These are phyloP conservation scores for Davidsoniella eucalypti DNA, from an alignment of 2,329 filamentous ascomycete species.

Conservation along the genomic window DNA sequence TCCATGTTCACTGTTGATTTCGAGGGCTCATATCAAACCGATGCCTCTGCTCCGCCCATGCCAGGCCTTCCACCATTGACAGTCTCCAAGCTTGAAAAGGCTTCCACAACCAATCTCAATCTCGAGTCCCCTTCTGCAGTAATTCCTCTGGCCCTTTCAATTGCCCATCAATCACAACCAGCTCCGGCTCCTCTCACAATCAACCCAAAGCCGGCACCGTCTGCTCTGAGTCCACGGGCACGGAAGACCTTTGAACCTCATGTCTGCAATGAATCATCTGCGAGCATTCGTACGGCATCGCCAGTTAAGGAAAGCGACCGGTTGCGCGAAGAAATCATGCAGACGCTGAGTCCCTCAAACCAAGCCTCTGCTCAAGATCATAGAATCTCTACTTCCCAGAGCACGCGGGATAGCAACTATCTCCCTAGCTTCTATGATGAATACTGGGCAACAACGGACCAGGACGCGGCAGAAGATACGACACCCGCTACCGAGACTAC, in stretches of 20 bases:
- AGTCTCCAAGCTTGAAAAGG: background rate
- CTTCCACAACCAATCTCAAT: background rate
- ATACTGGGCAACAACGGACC: slow-evolving; percentile 38
- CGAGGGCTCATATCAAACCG: slow-evolving; percentile 25
- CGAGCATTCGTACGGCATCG: slow-evolving; percentile 22
- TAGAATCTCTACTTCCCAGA: slow-evolving; percentile 2
- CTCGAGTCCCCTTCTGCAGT: background rate
- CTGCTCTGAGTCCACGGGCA: background rate
- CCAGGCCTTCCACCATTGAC: slow-evolving; percentile 14
- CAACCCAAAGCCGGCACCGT: slow-evolving; percentile 6
- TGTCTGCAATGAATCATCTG: slow-evolving; percentile 3
- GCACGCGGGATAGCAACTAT: slow-evolving; percentile 41
- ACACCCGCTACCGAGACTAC: background rate
- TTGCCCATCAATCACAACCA: background rate
- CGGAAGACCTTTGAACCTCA: background rate
- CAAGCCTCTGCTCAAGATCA: background rate
- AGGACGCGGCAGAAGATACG: background rate
- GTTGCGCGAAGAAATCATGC: slow-evolving; percentile 58
- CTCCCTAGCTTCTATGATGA: slow-evolving; percentile 50
- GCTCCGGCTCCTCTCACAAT: slow-evolving; percentile 1
- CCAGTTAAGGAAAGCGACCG: slow-evolving; percentile 54
- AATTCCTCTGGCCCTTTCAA: background rate
- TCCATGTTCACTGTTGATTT: slow-evolving; percentile 44
- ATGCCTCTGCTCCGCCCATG: slow-evolving; percentile 17
- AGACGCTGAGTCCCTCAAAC: slow-evolving; percentile 40